Evolutionary conservation across 306 rosid species (phyloP), one percentile per base, ranked within the genome.

Genomic region (Dicorynia guianensis): DNA sequence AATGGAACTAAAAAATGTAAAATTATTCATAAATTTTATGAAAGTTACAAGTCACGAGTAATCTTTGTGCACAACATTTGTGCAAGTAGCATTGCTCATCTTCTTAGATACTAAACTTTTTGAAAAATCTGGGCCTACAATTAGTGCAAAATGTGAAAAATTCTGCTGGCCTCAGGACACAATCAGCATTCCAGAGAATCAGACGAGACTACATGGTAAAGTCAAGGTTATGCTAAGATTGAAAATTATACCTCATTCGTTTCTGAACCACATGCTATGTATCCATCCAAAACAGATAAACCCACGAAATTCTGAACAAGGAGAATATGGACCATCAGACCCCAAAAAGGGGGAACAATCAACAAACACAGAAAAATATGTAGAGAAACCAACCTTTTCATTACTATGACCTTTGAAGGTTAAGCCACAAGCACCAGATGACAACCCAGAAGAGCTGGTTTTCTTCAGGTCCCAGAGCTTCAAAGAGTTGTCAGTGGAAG

Each of bases 381-480:
- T 15, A 50, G 58, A 71, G 63, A n/a, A 76, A 59, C 63, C 72
- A 76, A 90, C 96, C 96, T 91, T 91, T 78, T 83, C 67, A 54
- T 91, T 91, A 43, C 80, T 85, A 75, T 91, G 96, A 40, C 91
- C 96, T 70, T 69, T 71, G 48, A 88, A 91, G 69, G 91, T 83
- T 72, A 77, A 48, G 76, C 50, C 80, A 83, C 91, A 83, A 65
- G 85, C 83, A 83, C 79, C 84, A 19, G 83, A 63, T 33, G 91
- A 73, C 74, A 69, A 60, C 30, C 76, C 87, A 8, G 74, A 67
- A 68, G 90, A 81, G 79, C 69, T 69, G 33, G 83, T 72, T 83
- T 88, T 87, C 73, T 83, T 90, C 46, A 91, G 79, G 82, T 87
- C 79, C 96, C 96, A 91, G 47, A 88, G 91, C 86, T 88, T 91